Conservation (phyloP, 73 alveolate species). For the Paramecium bursaria region DNA sequence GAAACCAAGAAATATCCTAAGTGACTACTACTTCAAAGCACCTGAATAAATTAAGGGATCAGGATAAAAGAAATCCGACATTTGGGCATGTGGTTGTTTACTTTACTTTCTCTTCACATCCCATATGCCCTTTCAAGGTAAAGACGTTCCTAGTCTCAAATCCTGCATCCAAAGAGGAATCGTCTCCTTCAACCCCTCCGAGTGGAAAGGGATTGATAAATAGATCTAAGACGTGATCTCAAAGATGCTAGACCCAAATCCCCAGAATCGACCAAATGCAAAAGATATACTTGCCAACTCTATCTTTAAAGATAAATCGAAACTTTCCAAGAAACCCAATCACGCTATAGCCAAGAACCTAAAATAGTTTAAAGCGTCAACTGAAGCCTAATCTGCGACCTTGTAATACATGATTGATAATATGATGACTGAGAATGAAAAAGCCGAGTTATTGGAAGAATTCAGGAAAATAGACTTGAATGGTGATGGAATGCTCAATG, state of each 20-base stretch:
- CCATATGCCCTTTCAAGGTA: conserved; percentile 44
- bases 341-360: too few species aligned
- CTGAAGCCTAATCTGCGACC: conserved; percentile 15
- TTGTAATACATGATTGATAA: conserved; percentile 21
- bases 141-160: not conserved
- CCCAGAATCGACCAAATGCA: not conserved
- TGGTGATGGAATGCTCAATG: conserved; percentile 22
- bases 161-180: not conserved
- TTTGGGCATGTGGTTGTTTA: conserved; percentile 28
- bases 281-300: not conserved
- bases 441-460: conserved; percentile 25
- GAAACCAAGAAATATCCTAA: conserved; percentile 4
- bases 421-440: conserved; percentile 42
- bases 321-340: conserved; percentile 3
- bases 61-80: conserved; percentile 7
- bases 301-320: not conserved
- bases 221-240: not conserved
- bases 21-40: not conserved
- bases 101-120: conserved; percentile 9
- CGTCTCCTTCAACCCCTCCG: not conserved
- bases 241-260: conserved; percentile 23
- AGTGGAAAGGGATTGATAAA: not conserved
- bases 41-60: conserved; percentile 21
- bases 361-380: too few species aligned
- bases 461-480: conserved; percentile 17